Evolutionary conservation across 1,139 yeast genomes (phyloP).

Genomic region (Kodamaea plutei): DNA sequence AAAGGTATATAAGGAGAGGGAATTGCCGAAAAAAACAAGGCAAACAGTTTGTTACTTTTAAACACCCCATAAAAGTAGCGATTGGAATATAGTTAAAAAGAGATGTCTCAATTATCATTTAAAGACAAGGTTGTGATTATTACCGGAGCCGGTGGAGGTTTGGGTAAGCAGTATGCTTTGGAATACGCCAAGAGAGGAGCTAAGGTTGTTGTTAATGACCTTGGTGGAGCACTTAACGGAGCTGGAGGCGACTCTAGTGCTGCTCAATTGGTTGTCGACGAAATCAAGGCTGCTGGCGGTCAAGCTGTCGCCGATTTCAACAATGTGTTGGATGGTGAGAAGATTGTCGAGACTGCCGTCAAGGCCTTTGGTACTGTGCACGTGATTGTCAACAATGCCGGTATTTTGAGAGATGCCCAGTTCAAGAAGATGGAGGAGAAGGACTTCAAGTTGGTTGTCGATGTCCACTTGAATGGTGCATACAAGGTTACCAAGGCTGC

Average conservation of each 20-base stretch:
- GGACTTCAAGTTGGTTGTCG: constrained; percentile 75
- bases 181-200: constrained; percentile 92
- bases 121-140: constrained; percentile 84
- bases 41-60: constrained; percentile 1
- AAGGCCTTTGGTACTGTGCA: constrained; percentile 87
- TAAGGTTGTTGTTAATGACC: constrained; percentile 85
- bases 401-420: constrained; percentile 75
- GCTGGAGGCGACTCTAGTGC: constrained; percentile 62
- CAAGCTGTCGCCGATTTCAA: constrained; percentile 91
- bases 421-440: constrained; percentile 79
- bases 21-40: too few relatives aligned
- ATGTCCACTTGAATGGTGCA: constrained; percentile 88
- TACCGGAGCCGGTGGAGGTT: constrained; percentile 98
- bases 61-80: too few relatives aligned
- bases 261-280: constrained; percentile 87
- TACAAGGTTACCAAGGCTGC: constrained; percentile 84
- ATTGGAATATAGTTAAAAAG: too few relatives aligned
- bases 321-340: constrained; percentile 84
- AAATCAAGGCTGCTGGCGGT: constrained; percentile 74
- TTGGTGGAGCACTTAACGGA: constrained; percentile 81
- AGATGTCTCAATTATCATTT: constrained; percentile 44
- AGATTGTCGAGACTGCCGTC: constrained; percentile 82
- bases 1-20: too few relatives aligned
- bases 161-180: constrained; percentile 84
- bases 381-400: constrained; percentile 89